phyloP scores from a whole-genome alignment of 2,329 filamentous ascomycete species.

The Rutstroemia sp. region DNA sequence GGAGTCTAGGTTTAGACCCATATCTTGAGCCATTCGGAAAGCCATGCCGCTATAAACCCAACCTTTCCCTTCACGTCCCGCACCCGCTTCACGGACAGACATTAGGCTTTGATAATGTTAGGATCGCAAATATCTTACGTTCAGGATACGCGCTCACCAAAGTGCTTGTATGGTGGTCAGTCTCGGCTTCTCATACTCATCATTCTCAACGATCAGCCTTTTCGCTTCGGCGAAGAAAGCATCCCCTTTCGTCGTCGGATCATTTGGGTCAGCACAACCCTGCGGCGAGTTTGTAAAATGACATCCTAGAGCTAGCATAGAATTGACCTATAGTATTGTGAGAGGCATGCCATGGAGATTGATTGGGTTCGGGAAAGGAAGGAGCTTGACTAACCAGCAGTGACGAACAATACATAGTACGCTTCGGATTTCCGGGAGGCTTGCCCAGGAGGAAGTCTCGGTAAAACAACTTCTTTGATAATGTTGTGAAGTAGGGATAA shows the following conservation, averaged over 20 bases:
- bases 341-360: conserved; percentile 50
- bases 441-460: conserved; percentile 73
- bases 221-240: conserved; percentile 96
- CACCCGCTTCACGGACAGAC: conserved; percentile 94
- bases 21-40: conserved; percentile 92
- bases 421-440: conserved; percentile 41
- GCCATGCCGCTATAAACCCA: conserved; percentile 99
- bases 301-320: conserved; percentile 86
- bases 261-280: conserved; percentile 62
- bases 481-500: conserved; percentile 89
- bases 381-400: conserved; percentile 46
- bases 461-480: conserved; percentile 82
- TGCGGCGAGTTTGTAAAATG: conserved; percentile 78
- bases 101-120: conserved; percentile 39
- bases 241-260: conserved; percentile 82
- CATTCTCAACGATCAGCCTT: conserved; percentile 78
- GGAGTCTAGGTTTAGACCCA: conserved; percentile 83
- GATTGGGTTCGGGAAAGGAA: no score
- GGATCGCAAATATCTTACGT: not conserved
- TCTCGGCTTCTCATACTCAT: conserved; percentile 84
- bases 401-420: conserved; percentile 75
- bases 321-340: conserved; percentile 76
- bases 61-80: conserved; percentile 86
- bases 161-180: conserved; percentile 89
- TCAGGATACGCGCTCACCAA: conserved; percentile 43